phyloP scores from a whole-genome alignment of 345 rosid species.

The Eucalyptus regnans region DNA sequence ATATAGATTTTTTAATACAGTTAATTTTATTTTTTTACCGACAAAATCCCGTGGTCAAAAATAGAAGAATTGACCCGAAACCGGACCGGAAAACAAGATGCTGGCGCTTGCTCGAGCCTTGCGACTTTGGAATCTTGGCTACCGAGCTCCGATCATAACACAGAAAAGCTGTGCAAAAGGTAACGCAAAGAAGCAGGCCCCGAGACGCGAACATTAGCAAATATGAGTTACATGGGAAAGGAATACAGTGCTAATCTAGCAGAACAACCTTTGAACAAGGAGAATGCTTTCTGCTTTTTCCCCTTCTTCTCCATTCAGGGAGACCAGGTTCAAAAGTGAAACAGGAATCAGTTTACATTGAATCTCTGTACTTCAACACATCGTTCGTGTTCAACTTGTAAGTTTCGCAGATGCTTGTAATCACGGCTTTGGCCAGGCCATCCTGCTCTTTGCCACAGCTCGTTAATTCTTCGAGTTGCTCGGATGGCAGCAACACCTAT shows the following conservation, averaged over 20 bases:
- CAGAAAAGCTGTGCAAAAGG: not conserved
- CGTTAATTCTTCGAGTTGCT: conserved; percentile 41
- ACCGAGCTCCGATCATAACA: not conserved
- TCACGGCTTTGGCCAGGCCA: conserved; percentile 28
- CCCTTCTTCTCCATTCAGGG: not conserved
- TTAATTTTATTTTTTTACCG: not conserved
- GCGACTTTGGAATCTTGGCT: not conserved
- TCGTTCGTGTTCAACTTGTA: conserved; percentile 40
- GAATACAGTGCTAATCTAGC: not conserved
- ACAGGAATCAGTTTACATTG: not conserved
- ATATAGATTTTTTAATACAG: not conserved
- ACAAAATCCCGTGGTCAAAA: not conserved
- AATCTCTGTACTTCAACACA: conserved; percentile 46
- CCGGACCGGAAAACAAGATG: not conserved
- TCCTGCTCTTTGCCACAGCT: conserved; percentile 11
- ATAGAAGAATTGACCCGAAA: not conserved
- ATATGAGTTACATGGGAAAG: not conserved
- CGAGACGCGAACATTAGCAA: not conserved
- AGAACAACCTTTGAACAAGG: not conserved
- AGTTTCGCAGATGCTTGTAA: conserved; percentile 44
- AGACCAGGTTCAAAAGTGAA: not conserved
- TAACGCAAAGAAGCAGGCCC: not conserved
- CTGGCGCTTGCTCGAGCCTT: not conserved
- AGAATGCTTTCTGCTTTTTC: not conserved
- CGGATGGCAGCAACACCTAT: conserved; percentile 64